These are phyloP conservation scores for Boletus rubescentipes DNA, from an alignment of 768 basidiomycete genomes.

Conservation along the genomic window DNA sequence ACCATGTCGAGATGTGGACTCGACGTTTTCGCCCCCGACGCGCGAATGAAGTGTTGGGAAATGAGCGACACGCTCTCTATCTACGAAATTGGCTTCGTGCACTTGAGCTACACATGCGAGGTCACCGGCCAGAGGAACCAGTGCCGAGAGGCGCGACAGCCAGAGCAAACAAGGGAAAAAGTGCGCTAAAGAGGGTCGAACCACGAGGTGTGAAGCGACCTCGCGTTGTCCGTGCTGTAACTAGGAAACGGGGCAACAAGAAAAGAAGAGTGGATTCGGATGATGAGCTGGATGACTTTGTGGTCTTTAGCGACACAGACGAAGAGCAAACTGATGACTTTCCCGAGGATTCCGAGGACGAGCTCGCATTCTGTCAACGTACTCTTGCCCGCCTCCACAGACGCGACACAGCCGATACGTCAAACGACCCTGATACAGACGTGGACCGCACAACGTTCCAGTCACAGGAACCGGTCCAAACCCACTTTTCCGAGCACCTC, in stretches of 20 bases:
- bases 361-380: conserved; percentile 28
- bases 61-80: conserved; percentile 66
- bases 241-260: conserved; percentile 49
- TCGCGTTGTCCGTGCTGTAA: conserved; percentile 55
- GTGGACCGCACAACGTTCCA: conserved; percentile 5
- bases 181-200: conserved; percentile 24
- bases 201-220: conserved; percentile 53
- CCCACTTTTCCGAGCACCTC: conserved; percentile 46
- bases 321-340: conserved; percentile 32
- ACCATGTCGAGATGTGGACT: conserved; percentile 55
- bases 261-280: conserved; percentile 51
- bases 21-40: conserved; percentile 73
- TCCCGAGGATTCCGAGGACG: conserved; percentile 40
- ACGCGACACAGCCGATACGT: neutral
- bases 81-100: conserved; percentile 78
- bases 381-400: conserved; percentile 22
- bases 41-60: conserved; percentile 78
- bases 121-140: conserved; percentile 5
- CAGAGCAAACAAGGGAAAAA: conserved; percentile 15
- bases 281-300: conserved; percentile 58
- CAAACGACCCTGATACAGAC: conserved; percentile 2
- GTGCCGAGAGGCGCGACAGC: neutral
- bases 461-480: conserved; percentile 12
- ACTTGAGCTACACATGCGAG: conserved; percentile 54
- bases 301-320: conserved; percentile 44